These are phyloP conservation scores for Phytophthora hibernalis DNA, from an alignment of 352 stramenopile species.

Conservation along the genomic window DNA sequence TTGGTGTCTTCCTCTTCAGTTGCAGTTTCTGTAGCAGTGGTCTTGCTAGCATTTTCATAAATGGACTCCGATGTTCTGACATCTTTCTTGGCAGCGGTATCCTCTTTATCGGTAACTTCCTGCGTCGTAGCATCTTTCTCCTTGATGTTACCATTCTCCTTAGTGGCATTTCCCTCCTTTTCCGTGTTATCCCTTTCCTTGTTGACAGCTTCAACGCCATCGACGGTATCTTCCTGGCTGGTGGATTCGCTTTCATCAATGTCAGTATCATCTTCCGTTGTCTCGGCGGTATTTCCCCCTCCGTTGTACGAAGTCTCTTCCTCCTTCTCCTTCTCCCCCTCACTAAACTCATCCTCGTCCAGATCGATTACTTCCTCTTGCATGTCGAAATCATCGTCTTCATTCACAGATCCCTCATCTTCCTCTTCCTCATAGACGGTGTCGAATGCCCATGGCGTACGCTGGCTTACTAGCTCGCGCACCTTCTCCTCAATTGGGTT, in stretches of 20 bases:
- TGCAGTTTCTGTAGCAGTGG: slow-evolving; percentile 6
- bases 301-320: slow-evolving; percentile 14
- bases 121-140: slow-evolving; percentile 5
- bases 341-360: slow-evolving; percentile 22
- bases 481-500: slow-evolving; percentile 53
- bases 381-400: slow-evolving; percentile 30
- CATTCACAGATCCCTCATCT: slow-evolving; percentile 20
- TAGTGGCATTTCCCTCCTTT: slow-evolving; percentile 1
- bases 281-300: slow-evolving; percentile 3
- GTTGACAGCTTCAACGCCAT: slow-evolving; percentile 17
- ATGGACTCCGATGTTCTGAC: slow-evolving; percentile 3
- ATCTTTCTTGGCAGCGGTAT: neutral
- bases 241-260: slow-evolving; percentile 10
- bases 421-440: slow-evolving; percentile 33
- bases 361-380: slow-evolving; percentile 30
- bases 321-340: slow-evolving; percentile 26
- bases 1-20: slow-evolving; percentile 11
- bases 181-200: slow-evolving; percentile 15
- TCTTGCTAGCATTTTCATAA: slow-evolving; percentile 1
- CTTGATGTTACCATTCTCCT: neutral
- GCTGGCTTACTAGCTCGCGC: slow-evolving; percentile 51
- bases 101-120: neutral
- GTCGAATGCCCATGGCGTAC: slow-evolving; percentile 72
- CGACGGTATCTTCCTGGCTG: neutral
- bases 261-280: slow-evolving; percentile 9